A percentile compares a stretch with the other conserved stretches of the same genome.
These are phyloP conservation scores for Diaporthe velutina DNA, from an alignment of 2,329 filamentous ascomycete genomes.

Conservation along the genomic window DNA sequence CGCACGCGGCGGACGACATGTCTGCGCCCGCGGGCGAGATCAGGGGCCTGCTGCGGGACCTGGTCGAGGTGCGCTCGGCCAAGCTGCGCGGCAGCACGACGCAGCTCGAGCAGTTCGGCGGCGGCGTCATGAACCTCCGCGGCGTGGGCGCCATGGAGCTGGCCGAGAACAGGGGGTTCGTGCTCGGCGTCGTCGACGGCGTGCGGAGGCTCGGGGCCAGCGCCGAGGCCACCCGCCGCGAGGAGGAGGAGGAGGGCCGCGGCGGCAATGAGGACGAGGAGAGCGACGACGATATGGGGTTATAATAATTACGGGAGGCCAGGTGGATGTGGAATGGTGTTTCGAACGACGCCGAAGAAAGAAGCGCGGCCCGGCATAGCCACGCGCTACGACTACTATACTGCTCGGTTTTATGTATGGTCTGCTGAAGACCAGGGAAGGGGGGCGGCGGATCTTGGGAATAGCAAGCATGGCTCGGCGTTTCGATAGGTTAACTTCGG, in stretches of 20 bases:
- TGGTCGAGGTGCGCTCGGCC: slow-evolving; percentile 89
- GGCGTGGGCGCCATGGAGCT: slow-evolving; percentile 96
- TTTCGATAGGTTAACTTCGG: slow-evolving; percentile 32
- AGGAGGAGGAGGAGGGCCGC: slow-evolving; percentile 78
- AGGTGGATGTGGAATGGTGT: background rate
- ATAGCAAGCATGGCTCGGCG: slow-evolving; percentile 37
- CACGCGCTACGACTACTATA: slow-evolving; percentile 26
- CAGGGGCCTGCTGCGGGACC: slow-evolving; percentile 80
- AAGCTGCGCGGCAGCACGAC: slow-evolving; percentile 86
- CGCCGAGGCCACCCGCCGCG: slow-evolving; percentile 80
- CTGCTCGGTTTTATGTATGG: slow-evolving; percentile 26
- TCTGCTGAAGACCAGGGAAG: background rate
- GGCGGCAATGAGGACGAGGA: slow-evolving; percentile 73
- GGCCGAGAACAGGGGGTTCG: slow-evolving; percentile 86
- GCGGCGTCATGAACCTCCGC: slow-evolving; percentile 75
- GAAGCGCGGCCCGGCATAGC: background rate
- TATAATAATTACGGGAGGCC: slow-evolving; percentile 39
- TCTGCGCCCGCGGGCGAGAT: slow-evolving; percentile 77
- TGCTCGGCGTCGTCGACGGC: slow-evolving; percentile 88
- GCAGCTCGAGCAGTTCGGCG: slow-evolving; percentile 77
- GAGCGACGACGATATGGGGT: slow-evolving; percentile 67
- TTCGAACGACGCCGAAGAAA: background rate
- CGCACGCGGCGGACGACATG: slow-evolving; percentile 87
- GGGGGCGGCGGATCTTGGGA: background rate
- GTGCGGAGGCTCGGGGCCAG: slow-evolving; percentile 86